A percentile compares a stretch with the other conserved stretches of the same genome.
Conservation (phyloP, 352 stramenopile species). For the Paralagenidium karlingii region DNA sequence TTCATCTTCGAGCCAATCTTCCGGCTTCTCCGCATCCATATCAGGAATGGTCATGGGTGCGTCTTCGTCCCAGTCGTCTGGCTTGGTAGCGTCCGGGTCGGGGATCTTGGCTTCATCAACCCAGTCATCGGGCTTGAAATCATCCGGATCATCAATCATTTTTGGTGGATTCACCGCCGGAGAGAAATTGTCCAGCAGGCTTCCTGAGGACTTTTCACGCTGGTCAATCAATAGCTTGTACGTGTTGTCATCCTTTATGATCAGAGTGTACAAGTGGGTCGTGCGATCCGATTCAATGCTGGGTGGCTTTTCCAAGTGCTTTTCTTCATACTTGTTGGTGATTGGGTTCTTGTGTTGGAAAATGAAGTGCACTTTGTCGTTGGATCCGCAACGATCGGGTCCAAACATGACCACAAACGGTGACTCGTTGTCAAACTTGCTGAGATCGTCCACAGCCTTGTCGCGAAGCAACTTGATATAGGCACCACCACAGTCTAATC, state of each 20-base stretch:
- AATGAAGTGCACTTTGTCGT: constrained; percentile 93
- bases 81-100: constrained; percentile 80
- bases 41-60: constrained; percentile 79
- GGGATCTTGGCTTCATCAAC: constrained; percentile 82
- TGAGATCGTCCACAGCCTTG: constrained; percentile 30
- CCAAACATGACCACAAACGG: constrained; percentile 95
- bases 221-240: constrained; percentile 90
- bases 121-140: constrained; percentile 89
- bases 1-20: constrained; percentile 85
- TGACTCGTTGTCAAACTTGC: constrained; percentile 67
- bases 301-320: constrained; percentile 81
- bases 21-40: constrained; percentile 74
- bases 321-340: constrained; percentile 88
- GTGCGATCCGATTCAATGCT: constrained; percentile 70
- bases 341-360: constrained; percentile 91
- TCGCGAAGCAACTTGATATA: constrained; percentile 89
- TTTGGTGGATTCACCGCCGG: constrained; percentile 79
- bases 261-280: constrained; percentile 88
- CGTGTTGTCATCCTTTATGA: constrained; percentile 82
- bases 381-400: constrained; percentile 88
- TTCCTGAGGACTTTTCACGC: constrained; percentile 69
- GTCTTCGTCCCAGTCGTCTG: constrained; percentile 90
- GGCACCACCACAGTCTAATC: constrained; percentile 83
- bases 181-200: constrained; percentile 68
- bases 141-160: constrained; percentile 86